Evolutionary conservation across 441 rosid genomes (phyloP).

Genomic region (Gossypium schwendimanii): DNA sequence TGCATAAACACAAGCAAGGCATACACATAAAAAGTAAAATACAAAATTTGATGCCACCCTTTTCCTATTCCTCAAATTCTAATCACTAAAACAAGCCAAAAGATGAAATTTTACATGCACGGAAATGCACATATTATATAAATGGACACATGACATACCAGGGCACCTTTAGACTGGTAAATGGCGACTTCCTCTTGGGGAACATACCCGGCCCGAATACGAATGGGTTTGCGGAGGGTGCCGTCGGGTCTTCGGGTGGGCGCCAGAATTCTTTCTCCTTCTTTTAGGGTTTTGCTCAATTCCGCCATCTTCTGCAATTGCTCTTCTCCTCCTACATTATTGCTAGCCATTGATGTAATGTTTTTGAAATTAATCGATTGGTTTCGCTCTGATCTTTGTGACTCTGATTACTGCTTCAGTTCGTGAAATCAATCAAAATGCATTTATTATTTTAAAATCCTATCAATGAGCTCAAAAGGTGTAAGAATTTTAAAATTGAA

Average conservation of each 20-base stretch:
- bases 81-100: background rate
- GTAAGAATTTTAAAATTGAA: background rate
- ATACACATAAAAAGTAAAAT: background rate
- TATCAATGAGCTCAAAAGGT: background rate
- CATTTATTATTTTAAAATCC: background rate
- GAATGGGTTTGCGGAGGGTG: slow-evolving; percentile 70
- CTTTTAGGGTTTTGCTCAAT: slow-evolving; percentile 82
- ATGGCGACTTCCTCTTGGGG: slow-evolving; percentile 91
- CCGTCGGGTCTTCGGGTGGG: slow-evolving; percentile 89
- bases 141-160: slow-evolving; percentile 38
- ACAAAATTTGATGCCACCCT: background rate
- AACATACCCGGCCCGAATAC: slow-evolving; percentile 73
- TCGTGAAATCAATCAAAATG: background rate
- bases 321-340: slow-evolving; percentile 42
- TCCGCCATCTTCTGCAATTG: slow-evolving; percentile 53
- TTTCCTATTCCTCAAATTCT: background rate
- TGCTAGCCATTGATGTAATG: slow-evolving; percentile 36
- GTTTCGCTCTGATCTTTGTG: background rate
- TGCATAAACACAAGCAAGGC: background rate
- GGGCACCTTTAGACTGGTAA: slow-evolving; percentile 77
- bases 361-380: background rate
- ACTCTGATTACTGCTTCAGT: slow-evolving; percentile 6
- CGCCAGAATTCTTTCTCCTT: slow-evolving; percentile 79
- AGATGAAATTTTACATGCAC: background rate
- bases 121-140: background rate